Conservation (phyloP, 2,329 filamentous ascomycete genomes). For the Tricladium varicosporioides region DNA sequence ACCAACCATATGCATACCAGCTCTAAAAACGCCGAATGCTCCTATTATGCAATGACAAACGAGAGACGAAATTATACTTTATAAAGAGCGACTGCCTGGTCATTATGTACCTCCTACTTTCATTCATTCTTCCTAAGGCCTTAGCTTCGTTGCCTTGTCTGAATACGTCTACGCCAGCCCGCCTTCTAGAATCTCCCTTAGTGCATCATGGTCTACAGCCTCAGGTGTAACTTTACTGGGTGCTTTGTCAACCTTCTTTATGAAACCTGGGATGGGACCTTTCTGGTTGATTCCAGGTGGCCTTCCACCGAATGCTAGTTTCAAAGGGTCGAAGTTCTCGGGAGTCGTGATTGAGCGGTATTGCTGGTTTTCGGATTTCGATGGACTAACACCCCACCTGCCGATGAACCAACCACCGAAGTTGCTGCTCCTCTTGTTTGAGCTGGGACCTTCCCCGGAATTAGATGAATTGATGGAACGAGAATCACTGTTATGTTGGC, state of each 20-base stretch:
- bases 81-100: not conserved
- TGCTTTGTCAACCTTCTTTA: conserved; percentile 40
- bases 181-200: conserved; percentile 29
- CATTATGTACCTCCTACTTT: not conserved
- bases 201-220: conserved; percentile 30
- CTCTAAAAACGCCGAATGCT: not conserved
- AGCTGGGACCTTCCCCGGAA: conserved; percentile 19
- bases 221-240: conserved; percentile 31
- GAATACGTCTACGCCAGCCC: not conserved
- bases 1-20: not conserved
- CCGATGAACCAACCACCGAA: conserved; percentile 66
- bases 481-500: conserved; percentile 27
- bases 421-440: conserved; percentile 39
- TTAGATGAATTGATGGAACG: conserved; percentile 33
- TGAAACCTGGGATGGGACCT: conserved; percentile 70
- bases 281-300: conserved; percentile 76
- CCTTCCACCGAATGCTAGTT: conserved; percentile 41
- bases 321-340: conserved; percentile 32
- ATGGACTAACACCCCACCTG: conserved; percentile 57
- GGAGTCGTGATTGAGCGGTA: not conserved
- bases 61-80: not conserved
- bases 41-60: not conserved
- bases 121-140: not conserved
- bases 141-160: not conserved
- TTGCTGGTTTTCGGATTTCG: conserved; percentile 31